Percentiles rank a stretch among this genome's conserved stretches.
Conservation (phyloP, 805 yeast species). For the Wilhelminamyces savonicus region DNA sequence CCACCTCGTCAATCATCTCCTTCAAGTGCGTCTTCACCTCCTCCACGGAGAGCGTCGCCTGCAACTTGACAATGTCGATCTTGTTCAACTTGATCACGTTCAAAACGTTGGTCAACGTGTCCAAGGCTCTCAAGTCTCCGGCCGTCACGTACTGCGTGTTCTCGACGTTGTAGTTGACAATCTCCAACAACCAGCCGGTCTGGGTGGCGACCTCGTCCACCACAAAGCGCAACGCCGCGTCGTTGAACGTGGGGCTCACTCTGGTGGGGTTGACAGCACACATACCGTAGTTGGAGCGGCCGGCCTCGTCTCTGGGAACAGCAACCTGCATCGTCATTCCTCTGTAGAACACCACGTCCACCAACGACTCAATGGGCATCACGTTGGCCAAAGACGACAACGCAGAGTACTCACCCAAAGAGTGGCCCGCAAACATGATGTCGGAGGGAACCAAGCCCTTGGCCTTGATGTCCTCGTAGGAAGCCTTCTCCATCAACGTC, state of each 20-base stretch:
- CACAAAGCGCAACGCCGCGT: conserved; percentile 90
- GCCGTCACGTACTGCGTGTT: conserved; percentile 98
- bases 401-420: conserved; percentile 98
- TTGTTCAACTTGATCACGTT: conserved; percentile 92
- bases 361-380: conserved; percentile 96
- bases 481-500: conserved; percentile 98
- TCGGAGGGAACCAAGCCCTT: conserved; percentile 93
- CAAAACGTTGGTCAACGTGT: conserved; percentile 86
- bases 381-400: conserved; percentile 95
- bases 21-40: conserved; percentile 82
- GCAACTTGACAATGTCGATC: conserved; percentile 84
- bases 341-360: conserved; percentile 97
- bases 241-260: conserved; percentile 80
- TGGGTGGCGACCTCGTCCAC: conserved; percentile 79
- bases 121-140: conserved; percentile 95
- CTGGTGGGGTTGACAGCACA: conserved; percentile 97
- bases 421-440: conserved; percentile 97
- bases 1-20: conserved; percentile 82
- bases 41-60: conserved; percentile 75
- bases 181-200: conserved; percentile 93
- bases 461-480: conserved; percentile 94
- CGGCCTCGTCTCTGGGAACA: conserved; percentile 91
- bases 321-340: conserved; percentile 99
- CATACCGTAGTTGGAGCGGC: conserved; percentile 99
- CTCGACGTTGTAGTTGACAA: conserved; percentile 97